A percentile compares a stretch with the other conserved stretches of the same genome.
Conservation (phyloP, 2,329 filamentous ascomycete species). For the Penicillium freii region DNA sequence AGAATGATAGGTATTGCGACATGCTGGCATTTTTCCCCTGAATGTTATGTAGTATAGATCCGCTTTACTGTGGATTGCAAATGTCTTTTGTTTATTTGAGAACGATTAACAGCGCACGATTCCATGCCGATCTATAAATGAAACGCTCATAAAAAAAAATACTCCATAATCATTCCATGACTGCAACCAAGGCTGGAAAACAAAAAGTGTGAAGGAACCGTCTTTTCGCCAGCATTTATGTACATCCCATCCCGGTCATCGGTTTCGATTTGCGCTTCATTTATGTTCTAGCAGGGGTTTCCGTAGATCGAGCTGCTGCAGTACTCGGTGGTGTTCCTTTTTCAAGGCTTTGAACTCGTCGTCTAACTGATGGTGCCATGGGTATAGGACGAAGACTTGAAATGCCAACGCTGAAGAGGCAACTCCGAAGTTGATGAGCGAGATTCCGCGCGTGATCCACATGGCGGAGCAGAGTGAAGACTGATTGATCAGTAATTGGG, state of each 20-base stretch:
- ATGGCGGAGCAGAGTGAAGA: slow-evolving; percentile 25
- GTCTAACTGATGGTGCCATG: slow-evolving; percentile 67
- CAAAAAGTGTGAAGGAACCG: not conserved
- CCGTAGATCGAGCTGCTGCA: slow-evolving; percentile 19
- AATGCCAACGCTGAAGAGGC: slow-evolving; percentile 64
- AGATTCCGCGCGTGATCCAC: slow-evolving; percentile 53
- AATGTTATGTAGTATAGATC: too few relatives aligned
- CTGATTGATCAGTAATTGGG: not conserved
- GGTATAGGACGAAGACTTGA: slow-evolving; percentile 68
- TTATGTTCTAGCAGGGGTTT: not conserved
- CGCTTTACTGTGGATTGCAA: not conserved
- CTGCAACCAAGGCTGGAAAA: not conserved
- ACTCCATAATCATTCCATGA: not conserved
- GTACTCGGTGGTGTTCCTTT: slow-evolving; percentile 51
- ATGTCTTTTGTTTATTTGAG: not conserved
- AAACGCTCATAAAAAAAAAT: not conserved
- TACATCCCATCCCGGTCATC: not conserved
- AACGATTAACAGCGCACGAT: not conserved
- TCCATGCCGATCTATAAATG: not conserved
- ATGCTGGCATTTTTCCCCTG: not conserved
- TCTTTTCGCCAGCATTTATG: not conserved
- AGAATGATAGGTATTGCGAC: not conserved
- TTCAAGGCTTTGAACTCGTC: slow-evolving; percentile 60
- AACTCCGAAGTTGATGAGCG: slow-evolving; percentile 64
- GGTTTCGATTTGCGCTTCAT: not conserved